Conservation (phyloP, 2,329 filamentous ascomycete genomes). For the Nigrospora osmanthi region DNA sequence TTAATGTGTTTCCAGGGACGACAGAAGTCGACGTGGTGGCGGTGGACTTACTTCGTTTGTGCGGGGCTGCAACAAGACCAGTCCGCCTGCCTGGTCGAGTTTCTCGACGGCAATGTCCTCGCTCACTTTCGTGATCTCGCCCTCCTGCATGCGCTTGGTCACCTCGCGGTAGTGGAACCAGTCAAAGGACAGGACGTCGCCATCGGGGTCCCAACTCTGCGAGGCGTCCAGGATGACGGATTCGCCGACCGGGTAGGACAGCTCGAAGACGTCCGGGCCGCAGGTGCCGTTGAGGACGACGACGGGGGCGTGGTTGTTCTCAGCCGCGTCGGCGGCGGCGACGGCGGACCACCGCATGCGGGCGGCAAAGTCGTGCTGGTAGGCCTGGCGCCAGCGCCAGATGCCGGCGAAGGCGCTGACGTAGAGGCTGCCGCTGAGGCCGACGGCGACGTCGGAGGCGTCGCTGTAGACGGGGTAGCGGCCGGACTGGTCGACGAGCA, state of each 20-base stretch:
- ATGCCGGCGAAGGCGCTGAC: constrained; percentile 7
- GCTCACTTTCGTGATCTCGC: constrained; percentile 3
- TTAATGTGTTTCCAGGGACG: not conserved
- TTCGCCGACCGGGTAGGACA: constrained; percentile 24
- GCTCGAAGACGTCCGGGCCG: constrained; percentile 23
- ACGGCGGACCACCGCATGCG: constrained; percentile 12
- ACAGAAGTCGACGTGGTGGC: too few relatives aligned
- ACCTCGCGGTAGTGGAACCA: constrained; percentile 34
- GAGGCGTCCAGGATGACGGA: constrained; percentile 29
- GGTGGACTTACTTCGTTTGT: constrained; percentile 3
- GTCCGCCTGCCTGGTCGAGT: constrained; percentile 11
- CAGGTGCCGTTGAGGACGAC: constrained; percentile 28
- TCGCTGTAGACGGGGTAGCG: constrained; percentile 4
- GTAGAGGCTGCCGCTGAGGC: constrained; percentile 6
- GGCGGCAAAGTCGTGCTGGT: constrained; percentile 14
- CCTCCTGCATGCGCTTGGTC: constrained; percentile 3
- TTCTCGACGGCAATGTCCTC: not conserved
- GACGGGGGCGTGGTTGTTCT: constrained; percentile 34
- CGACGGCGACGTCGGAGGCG: constrained; percentile 6
- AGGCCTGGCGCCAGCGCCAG: constrained; percentile 14
- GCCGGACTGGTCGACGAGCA: constrained; percentile 1
- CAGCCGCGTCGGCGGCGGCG: constrained; percentile 7
- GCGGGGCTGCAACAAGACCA: constrained; percentile 7
- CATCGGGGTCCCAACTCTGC: constrained; percentile 31
- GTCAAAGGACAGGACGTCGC: constrained; percentile 26